phyloP scores from a whole-genome alignment of 2,329 filamentous ascomycete species.

The Sporothrix luriei region DNA sequence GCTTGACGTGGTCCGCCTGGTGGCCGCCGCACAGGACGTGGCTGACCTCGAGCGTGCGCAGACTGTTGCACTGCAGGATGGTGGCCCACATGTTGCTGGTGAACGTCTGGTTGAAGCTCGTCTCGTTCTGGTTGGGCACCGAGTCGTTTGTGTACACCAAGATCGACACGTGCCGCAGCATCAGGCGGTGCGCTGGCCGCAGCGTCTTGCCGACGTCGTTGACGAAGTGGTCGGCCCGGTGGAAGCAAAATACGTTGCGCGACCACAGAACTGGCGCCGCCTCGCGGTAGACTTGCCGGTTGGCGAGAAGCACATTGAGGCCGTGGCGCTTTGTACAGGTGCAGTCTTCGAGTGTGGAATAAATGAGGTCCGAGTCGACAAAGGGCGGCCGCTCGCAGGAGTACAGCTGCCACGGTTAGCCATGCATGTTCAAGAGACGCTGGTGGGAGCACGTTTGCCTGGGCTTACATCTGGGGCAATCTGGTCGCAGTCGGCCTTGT shows the following conservation, averaged over 20 bases:
- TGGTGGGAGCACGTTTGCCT: neutral
- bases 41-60: slow-evolving; percentile 31
- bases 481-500: slow-evolving; percentile 11
- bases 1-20: neutral
- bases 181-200: slow-evolving; percentile 30
- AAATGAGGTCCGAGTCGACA: neutral
- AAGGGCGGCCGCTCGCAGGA: slow-evolving; percentile 28
- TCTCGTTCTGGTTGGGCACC: neutral
- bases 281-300: slow-evolving; percentile 34
- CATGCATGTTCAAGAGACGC: too few species aligned
- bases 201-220: slow-evolving; percentile 28
- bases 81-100: neutral
- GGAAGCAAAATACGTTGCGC: slow-evolving; percentile 33
- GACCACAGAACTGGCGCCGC: slow-evolving; percentile 35
- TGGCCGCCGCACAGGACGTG: neutral
- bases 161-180: slow-evolving; percentile 34
- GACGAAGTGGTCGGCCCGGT: neutral
- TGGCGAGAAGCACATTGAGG: slow-evolving; percentile 30
- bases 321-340: slow-evolving; percentile 31
- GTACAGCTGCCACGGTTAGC: neutral
- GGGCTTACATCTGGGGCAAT: neutral
- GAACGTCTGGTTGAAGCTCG: too few species aligned
- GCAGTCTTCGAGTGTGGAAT: slow-evolving; percentile 5
- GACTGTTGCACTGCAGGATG: slow-evolving; percentile 27
- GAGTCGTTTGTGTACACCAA: slow-evolving; percentile 22